These are phyloP conservation scores for Cordyceps cicadae DNA, from an alignment of 2,329 filamentous ascomycete genomes.

Conservation along the genomic window DNA sequence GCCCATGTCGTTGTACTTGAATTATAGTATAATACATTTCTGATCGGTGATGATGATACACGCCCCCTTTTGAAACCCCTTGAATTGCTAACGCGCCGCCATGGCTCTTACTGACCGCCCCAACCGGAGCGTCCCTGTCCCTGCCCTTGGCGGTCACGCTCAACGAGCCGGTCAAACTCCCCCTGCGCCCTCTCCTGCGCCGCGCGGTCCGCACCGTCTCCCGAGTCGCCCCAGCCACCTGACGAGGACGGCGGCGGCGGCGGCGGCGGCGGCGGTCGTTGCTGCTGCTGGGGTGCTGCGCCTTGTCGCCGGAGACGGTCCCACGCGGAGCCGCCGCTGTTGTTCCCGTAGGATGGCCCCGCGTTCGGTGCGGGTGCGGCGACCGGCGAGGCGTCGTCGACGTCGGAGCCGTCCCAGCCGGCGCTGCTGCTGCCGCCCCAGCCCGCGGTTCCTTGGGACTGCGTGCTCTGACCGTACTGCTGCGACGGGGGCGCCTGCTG, in stretches of 20 bases:
- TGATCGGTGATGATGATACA: background rate
- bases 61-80: background rate
- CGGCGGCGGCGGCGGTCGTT: conserved; percentile 16
- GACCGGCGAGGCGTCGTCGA: conserved; percentile 38
- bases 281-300: conserved; percentile 1
- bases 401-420: conserved; percentile 22
- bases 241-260: background rate
- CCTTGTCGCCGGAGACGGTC: conserved; percentile 32
- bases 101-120: conserved; percentile 15
- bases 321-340: conserved; percentile 31
- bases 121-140: conserved; percentile 22
- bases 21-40: background rate
- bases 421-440: conserved; percentile 3
- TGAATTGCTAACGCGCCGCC: background rate
- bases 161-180: conserved; percentile 42
- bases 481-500: background rate
- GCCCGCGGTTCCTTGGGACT: background rate
- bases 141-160: conserved; percentile 31
- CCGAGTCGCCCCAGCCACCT: conserved; percentile 17
- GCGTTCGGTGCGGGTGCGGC: conserved; percentile 23
- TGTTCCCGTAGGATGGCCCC: conserved; percentile 6
- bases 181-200: conserved; percentile 39
- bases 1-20: background rate
- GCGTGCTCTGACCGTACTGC: background rate
- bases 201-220: conserved; percentile 29